Base-by-base conservation (phyloP, 495 filamentous ascomycete genomes). In the Talaromyces borbonicus region DNA sequence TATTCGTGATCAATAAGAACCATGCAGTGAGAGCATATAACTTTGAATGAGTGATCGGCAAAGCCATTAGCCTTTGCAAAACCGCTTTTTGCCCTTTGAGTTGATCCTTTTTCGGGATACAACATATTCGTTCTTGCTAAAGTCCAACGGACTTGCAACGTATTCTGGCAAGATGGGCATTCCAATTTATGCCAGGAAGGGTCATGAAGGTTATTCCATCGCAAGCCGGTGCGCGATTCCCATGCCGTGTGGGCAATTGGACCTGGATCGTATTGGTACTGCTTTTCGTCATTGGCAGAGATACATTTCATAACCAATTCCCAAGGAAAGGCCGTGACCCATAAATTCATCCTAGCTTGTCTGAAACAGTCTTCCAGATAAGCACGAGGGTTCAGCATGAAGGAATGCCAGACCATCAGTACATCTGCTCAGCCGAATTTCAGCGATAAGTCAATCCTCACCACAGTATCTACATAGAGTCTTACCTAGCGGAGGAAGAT, bases 401-500 rank as follows among this genome's bases (percentile, higher is more conserved):
- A 85, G 0, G 84, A 67, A 61, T 95, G 88, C 86, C 84, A 92
- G 1, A 93, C 85, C 85, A 95, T 87, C 30, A 95, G 62, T 1
- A 95, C 78, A 57, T 95, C 87, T 80, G 54, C 22, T 11, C 27
- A 9, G 30, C 5, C 11, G n/a, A 5, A 15, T 8, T 32, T 31
- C 14, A 45, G 19, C 26, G 9, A 0, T 33, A 45, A 29, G 8
- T 29, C 27, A n/a, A 30, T 43, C 18, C 7, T 8, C 35, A 6
- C 29, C 11, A 14, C 7, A 30, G 5, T 15, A 18, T 19, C n/a
- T 16, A 16, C 5, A n/a, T n/a, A n/a, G n/a, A n/a, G 9, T 49
- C 59, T 53, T 22, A 66, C 62, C 60, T 43, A 66, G 40, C 45
- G 62, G 62, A 23, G 60, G 60, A 38, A 70, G 33, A n/a, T 42